phyloP scores from a whole-genome alignment of 129 eudicot genomes.

The Smallanthus sonchifolius region DNA sequence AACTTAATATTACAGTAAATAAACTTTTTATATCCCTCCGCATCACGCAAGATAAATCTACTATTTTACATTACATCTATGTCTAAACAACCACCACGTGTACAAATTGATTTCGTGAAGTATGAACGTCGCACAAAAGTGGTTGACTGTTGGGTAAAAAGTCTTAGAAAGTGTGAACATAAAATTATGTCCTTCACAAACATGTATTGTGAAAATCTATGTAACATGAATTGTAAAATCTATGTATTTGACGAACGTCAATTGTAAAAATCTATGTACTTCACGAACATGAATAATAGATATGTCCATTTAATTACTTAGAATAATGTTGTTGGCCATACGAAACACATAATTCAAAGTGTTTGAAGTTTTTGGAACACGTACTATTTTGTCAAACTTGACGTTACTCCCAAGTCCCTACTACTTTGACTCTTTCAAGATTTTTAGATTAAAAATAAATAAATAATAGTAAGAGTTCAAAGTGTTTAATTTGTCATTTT shows the following conservation, averaged over 20 bases:
- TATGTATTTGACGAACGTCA: not conserved
- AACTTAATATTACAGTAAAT: too few relatives aligned
- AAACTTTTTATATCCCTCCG: too few relatives aligned
- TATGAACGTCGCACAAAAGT: too few relatives aligned
- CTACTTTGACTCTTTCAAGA: constrained; percentile 12
- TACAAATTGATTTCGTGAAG: too few relatives aligned
- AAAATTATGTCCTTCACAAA: too few relatives aligned
- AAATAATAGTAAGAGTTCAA: not conserved
- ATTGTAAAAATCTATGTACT: not conserved
- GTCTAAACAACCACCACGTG: too few relatives aligned
- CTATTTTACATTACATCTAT: too few relatives aligned
- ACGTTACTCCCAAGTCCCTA: not conserved
- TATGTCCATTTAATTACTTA: not conserved
- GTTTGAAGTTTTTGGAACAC: constrained; percentile 23
- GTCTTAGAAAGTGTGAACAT: too few relatives aligned
- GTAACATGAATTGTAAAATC: too few relatives aligned
- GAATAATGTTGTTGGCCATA: not conserved
- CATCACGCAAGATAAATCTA: too few relatives aligned
- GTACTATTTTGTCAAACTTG: constrained; percentile 16
- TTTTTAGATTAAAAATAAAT: not conserved
- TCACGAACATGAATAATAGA: not conserved
- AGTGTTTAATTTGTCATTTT: not conserved
- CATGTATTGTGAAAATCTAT: too few relatives aligned
- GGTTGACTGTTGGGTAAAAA: too few relatives aligned
- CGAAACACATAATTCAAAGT: constrained; percentile 11